A percentile compares a stretch with the other conserved stretches of the same genome.
Evolutionary conservation across 2,329 filamentous ascomycete genomes (phyloP).

Genomic region (Madurella fahalii): DNA sequence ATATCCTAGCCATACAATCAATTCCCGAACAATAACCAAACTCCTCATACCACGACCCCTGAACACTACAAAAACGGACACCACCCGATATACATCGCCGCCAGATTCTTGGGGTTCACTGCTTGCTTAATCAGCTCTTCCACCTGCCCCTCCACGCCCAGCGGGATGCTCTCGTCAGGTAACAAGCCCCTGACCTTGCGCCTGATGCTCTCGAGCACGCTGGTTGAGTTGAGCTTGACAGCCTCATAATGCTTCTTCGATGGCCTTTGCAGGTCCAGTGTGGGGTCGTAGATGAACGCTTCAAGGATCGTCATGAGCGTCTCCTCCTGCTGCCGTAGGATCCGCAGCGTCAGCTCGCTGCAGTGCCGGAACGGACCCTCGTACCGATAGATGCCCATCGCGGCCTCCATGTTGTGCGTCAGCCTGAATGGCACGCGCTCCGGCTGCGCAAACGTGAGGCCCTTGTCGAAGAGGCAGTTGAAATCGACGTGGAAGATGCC

Average conservation of each 20-base stretch:
- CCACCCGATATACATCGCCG: slow-evolving; percentile 98
- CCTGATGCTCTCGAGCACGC: slow-evolving; percentile 84
- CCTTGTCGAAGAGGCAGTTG: slow-evolving; percentile 99
- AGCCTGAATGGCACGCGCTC: slow-evolving; percentile 94
- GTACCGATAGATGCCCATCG: slow-evolving; percentile 91
- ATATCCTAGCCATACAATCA: neutral
- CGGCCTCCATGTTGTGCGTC: slow-evolving; percentile 97
- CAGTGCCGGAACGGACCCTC: slow-evolving; percentile 90
- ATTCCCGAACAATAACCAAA: neutral
- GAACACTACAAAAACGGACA: slow-evolving; percentile 50
- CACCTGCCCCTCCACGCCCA: slow-evolving; percentile 96
- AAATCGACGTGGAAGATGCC: slow-evolving; percentile 98
- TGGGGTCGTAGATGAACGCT: slow-evolving; percentile 95
- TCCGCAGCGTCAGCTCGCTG: slow-evolving; percentile 79
- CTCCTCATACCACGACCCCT: neutral
- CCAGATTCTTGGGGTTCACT: slow-evolving; percentile 71
- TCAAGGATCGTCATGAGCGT: slow-evolving; percentile 96
- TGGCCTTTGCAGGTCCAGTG: slow-evolving; percentile 78
- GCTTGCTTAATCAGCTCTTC: slow-evolving; percentile 89
- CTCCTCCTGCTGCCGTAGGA: slow-evolving; percentile 88
- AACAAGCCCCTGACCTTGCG: slow-evolving; percentile 82
- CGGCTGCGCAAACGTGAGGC: slow-evolving; percentile 88
- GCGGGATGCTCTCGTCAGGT: slow-evolving; percentile 81
- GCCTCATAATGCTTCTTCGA: slow-evolving; percentile 55
- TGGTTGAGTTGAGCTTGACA: slow-evolving; percentile 55